Base-by-base conservation (phyloP, 805 yeast genomes). In the Saccharomycopsis microspora region DNA sequence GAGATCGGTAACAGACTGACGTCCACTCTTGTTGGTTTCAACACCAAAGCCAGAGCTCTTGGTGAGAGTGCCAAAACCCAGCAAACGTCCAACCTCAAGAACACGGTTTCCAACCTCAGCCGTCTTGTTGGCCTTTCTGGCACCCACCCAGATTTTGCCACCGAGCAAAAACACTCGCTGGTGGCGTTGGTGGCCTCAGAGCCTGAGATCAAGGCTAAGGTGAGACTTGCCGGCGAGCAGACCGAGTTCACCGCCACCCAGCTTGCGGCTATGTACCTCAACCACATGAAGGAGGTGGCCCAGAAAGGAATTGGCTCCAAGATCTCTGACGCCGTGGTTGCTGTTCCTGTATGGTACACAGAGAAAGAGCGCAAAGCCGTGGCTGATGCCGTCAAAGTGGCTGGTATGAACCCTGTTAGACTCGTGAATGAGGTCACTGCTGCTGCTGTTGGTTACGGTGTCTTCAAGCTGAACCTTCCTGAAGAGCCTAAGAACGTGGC, bases 381-480 rank as follows among this genome's bases (percentile, higher is more conserved):
- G 56, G 75, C 87, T 52, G 97, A 93, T 65, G 96, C 98, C 50
- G 90, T 96, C 62, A 78, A 75, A 64, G 85, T 93, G 65, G 97
- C 98, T 51, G 96, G 96, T 55, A 76, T 93, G 63, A 93, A 93
- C 80, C 97, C 98, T 52, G 97, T 93, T 52, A 85, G 98, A 78
- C 80, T 93, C 55, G 95, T 93, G 59, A 93, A 93, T 68, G 99
- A 93, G 67, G 82, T 85, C 57, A 89, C 97, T 50, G 97, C 98
- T 53, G 98, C 98, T 53, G 97, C 97, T 60, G 96, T 93, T 56
- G 94, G 97, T 59, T 94, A 93, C 73, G 98, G 98, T 75, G 96
- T 93, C 53, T 93, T 93, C 83, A 89, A 93, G 78, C 77, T 85
- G 56, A 97, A 90, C 64, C 76, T 93, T 61, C 96, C 97, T 61